Evolutionary conservation across 2,329 filamentous ascomycete genomes (phyloP).

Genomic region (Phyllosticta paracitricarpa): DNA sequence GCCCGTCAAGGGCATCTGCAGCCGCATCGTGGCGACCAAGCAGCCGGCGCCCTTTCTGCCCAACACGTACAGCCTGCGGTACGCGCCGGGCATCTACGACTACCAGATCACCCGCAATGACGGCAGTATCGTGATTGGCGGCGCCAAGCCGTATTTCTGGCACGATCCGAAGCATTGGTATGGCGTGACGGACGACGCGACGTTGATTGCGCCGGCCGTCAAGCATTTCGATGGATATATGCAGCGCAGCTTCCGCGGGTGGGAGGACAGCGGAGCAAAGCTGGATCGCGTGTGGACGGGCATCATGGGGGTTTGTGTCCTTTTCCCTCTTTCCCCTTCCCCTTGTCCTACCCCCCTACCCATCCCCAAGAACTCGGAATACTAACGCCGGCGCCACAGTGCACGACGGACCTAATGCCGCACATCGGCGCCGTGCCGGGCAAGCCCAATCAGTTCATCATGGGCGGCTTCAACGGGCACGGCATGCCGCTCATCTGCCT

Average conservation of each 20-base stretch:
- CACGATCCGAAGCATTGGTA: constrained; percentile 33
- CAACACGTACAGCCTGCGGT: constrained; percentile 18
- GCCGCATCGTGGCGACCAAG: constrained; percentile 9
- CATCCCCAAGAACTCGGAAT: background rate
- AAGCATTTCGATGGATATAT: constrained; percentile 41
- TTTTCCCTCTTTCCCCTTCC: constrained; percentile 12
- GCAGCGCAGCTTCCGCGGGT: constrained; percentile 39
- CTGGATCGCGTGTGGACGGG: constrained; percentile 34
- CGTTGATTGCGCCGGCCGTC: constrained; percentile 32
- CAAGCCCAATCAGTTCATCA: constrained; percentile 32
- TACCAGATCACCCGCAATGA: constrained; percentile 38
- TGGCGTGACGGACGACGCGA: constrained; percentile 36
- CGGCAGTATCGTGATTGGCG: constrained; percentile 37
- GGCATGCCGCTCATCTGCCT: constrained; percentile 42
- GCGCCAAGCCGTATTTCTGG: constrained; percentile 28
- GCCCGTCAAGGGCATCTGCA: constrained; percentile 23
- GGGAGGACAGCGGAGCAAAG: constrained; percentile 35
- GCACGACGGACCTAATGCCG: constrained; percentile 32
- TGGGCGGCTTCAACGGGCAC: constrained; percentile 43
- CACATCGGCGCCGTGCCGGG: constrained; percentile 37
- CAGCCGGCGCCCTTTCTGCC: constrained; percentile 15
- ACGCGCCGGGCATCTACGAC: constrained; percentile 14
- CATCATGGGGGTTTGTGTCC: constrained; percentile 23
- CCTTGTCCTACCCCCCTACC: background rate
- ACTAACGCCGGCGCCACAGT: constrained; percentile 10